phyloP scores from a whole-genome alignment of 305 asterid species.

The Nicotiana rustica region DNA sequence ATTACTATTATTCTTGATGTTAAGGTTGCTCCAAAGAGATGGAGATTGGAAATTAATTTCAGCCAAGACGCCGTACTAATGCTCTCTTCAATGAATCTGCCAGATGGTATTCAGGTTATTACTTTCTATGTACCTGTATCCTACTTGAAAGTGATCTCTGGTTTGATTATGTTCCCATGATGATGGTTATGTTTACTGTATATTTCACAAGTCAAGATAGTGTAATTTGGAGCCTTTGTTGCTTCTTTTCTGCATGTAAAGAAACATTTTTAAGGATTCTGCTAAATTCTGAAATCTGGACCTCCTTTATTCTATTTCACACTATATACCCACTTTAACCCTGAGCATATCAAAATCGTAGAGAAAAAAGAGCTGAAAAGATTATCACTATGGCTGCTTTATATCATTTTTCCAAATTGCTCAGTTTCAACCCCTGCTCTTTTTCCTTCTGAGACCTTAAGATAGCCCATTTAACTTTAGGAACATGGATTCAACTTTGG shows the following conservation, averaged over 20 bases:
- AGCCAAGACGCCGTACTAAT: conserved; percentile 91
- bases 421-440: background rate
- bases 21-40: conserved; percentile 93
- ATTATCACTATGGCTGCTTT: background rate
- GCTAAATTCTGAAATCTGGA: background rate
- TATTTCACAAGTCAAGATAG: conserved; percentile 8
- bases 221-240: background rate
- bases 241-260: conserved; percentile 11
- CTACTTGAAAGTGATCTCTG: background rate
- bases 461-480: background rate
- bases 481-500: background rate
- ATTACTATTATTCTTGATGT: conserved; percentile 11
- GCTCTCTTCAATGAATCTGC: conserved; percentile 97
- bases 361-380: conserved; percentile 12
- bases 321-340: background rate
- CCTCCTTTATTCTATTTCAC: background rate
- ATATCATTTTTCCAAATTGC: background rate
- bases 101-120: conserved; percentile 95
- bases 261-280: conserved; percentile 21
- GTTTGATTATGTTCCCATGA: conserved; percentile 20
- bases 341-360: background rate
- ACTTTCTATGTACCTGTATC: background rate
- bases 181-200: background rate
- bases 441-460: background rate
- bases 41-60: conserved; percentile 92